Evolutionary conservation across 2,329 filamentous ascomycete species (phyloP), one percentile per base, ranked within the genome.

Genomic region (Phialophora verrucosa): DNA sequence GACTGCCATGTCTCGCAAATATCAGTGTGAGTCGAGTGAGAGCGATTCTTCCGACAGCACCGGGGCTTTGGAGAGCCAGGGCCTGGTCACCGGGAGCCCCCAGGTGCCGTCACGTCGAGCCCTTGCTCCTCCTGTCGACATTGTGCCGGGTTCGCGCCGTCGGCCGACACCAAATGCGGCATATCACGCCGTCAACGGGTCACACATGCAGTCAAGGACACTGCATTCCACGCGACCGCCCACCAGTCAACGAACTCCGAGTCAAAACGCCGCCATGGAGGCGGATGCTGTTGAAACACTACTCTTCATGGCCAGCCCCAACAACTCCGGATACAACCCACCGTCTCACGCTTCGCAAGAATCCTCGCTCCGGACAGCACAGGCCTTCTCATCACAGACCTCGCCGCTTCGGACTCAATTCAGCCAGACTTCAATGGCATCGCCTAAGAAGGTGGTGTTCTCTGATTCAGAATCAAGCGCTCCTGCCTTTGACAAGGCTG

Each of bases 251-350:
- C 73, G 77, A 55, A 79, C 77, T 0, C 77, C 79, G 5, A 79
- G 78, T 54, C 78, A 81, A 67, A 82, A 77, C 59, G 78, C 79
- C 17, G 76, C 78, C 0, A 82, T 82, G 79, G 81, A 83, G 68
- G 78, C 82, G 66, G 81, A 83, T 66, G 82, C 81, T 11, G 81
- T 83, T n/a, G 81, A 83, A 72, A 82, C 81, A 0, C 71, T 83
- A 10, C 72, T 83, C 8, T 83, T 83, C 72, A 82, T 83, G 81
- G 82, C 80, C 49, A 83, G 82, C 62, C 82, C 82, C 1, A 80
- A 78, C 35, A 81, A 82, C 62, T 81, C 81, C 4, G 79, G 78
- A 1, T 81, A 69, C 66, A 78, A 78, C 51, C 74, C 78, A 8
- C 75, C 73, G 59, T 77, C 78, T n/a, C 76, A 74, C 3, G 71